Evolutionary conservation across 2,329 filamentous ascomycete genomes (phyloP).

Genomic region (Sphaerulina musiva): DNA sequence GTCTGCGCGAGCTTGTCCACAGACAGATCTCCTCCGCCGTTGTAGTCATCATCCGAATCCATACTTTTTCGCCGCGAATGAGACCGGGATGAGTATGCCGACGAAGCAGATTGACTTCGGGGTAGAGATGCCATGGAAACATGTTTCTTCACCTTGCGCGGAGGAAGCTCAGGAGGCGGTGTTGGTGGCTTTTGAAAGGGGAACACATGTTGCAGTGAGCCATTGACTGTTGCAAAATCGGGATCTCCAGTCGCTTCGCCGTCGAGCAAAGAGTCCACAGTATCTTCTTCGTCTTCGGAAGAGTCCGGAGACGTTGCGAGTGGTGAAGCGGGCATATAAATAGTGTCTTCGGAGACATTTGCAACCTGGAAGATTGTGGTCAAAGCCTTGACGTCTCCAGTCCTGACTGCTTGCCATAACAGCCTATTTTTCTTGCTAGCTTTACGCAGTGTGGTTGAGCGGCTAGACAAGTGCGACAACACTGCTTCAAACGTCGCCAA

Average conservation of each 20-base stretch:
- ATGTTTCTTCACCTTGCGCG: constrained; percentile 59
- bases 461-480: constrained; percentile 74
- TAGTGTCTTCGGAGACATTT: constrained; percentile 13
- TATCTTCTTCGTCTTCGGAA: constrained; percentile 19
- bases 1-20: constrained; percentile 71
- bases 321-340: constrained; percentile 17
- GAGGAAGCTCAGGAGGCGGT: constrained; percentile 39
- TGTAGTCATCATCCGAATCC: constrained; percentile 55
- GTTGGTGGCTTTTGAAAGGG: constrained; percentile 67
- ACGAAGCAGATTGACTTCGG: constrained; percentile 79
- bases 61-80: constrained; percentile 73
- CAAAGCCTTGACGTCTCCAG: constrained; percentile 69
- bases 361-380: constrained; percentile 69
- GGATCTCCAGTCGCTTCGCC: not conserved
- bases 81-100: constrained; percentile 63
- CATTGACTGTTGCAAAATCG: constrained; percentile 34
- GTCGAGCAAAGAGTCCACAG: constrained; percentile 6
- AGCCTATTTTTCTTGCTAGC: constrained; percentile 80
- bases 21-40: constrained; percentile 78
- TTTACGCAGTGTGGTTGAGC: constrained; percentile 72
- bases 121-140: constrained; percentile 74
- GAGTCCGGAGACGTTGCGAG: constrained; percentile 17
- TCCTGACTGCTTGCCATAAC: constrained; percentile 78
- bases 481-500: constrained; percentile 95
- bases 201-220: constrained; percentile 72